Conservation (phyloP, 352 stramenopile genomes). For the Pythium monospermum region DNA sequence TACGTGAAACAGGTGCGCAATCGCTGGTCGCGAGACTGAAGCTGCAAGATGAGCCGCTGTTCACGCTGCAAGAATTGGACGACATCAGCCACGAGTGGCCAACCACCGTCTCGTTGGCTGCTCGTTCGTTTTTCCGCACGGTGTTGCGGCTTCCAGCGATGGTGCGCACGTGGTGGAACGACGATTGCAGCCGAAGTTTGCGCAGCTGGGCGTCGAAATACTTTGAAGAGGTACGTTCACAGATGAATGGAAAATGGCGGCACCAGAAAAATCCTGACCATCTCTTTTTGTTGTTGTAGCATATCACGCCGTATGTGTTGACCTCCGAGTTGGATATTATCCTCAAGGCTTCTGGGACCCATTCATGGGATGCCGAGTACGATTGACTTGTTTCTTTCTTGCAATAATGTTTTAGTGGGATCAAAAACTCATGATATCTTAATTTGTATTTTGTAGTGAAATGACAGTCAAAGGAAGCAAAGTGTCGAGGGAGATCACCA, state of each 20-base stretch:
- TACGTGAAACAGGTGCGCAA: constrained; percentile 42
- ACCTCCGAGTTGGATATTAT: constrained; percentile 76
- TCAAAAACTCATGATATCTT: constrained; percentile 1
- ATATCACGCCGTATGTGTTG: constrained; percentile 79
- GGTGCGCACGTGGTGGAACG: constrained; percentile 88
- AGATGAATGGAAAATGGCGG: too few relatives aligned
- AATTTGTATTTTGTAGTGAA: constrained; percentile 30
- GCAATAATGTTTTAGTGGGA: not conserved
- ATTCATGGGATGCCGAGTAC: constrained; percentile 63
- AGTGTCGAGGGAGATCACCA: constrained; percentile 86
- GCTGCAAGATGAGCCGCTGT: constrained; percentile 48
- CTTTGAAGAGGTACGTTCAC: constrained; percentile 73
- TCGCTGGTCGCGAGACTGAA: constrained; percentile 16
- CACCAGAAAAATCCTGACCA: too few relatives aligned
- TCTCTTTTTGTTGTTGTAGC: constrained; percentile 16
- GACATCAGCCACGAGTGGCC: not conserved
- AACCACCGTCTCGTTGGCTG: constrained; percentile 33
- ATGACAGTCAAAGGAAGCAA: constrained; percentile 86
- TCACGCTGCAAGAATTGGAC: constrained; percentile 35
- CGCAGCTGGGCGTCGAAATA: constrained; percentile 85
- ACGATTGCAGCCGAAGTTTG: constrained; percentile 76
- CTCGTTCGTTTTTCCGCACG: constrained; percentile 77
- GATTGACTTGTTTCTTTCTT: constrained; percentile 10
- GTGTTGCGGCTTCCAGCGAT: constrained; percentile 79
- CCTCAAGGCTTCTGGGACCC: constrained; percentile 42